A percentile compares a stretch with the other conserved stretches of the same genome.
Conservation (phyloP, 208 protist species). For the Jaenimonas drosophilae region DNA sequence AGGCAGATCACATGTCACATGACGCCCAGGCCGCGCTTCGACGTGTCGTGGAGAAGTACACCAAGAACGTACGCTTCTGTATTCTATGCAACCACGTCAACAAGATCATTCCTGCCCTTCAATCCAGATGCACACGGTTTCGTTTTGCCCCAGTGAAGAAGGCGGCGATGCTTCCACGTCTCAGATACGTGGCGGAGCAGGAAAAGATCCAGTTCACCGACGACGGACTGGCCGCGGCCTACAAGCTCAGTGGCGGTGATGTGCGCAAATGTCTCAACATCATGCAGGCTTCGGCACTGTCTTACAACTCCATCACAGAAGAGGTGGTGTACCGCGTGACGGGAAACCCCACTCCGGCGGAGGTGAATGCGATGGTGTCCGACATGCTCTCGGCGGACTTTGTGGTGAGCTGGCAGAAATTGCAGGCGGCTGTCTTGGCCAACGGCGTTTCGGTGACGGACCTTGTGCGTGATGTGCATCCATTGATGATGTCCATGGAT, state of each 20-base stretch:
- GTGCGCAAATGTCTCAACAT: conserved; percentile 97
- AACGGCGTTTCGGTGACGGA: conserved; percentile 70
- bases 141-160: conserved; percentile 93
- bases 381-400: conserved; percentile 70
- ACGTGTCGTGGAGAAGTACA: conserved; percentile 98
- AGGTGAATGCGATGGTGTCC: conserved; percentile 58
- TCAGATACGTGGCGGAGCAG: conserved; percentile 72
- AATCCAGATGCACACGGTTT: conserved; percentile 98
- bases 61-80: conserved; percentile 96
- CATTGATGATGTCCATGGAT: conserved; percentile 76
- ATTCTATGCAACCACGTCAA: conserved; percentile 99
- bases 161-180: conserved; percentile 69
- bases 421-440: conserved; percentile 23
- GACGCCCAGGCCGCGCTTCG: conserved; percentile 97
- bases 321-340: conserved; percentile 74
- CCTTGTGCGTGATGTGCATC: conserved; percentile 66
- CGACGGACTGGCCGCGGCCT: conserved; percentile 89
- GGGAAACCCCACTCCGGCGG: conserved; percentile 71
- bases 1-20: conserved; percentile 98
- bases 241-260: conserved; percentile 92
- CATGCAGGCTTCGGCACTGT: conserved; percentile 90
- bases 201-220: conserved; percentile 77
- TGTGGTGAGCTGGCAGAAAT: conserved; percentile 38
- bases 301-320: conserved; percentile 53
- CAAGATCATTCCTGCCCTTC: conserved; percentile 92